Base-by-base conservation (phyloP, 306 rosid genomes). In the Trifolium dubium region DNA sequence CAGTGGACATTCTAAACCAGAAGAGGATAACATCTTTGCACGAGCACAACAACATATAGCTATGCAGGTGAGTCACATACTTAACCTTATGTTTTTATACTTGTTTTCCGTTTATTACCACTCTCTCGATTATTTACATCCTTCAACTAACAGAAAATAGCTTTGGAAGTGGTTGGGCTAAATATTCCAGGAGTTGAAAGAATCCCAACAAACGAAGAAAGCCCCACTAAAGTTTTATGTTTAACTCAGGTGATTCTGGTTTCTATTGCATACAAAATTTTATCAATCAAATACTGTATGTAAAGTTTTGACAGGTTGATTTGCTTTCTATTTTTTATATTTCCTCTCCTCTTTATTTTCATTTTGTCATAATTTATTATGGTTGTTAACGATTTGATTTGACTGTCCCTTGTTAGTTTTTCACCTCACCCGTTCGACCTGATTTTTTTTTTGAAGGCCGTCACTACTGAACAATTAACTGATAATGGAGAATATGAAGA, bases 41-140 rank as follows among this genome's bases (percentile, higher is more conserved):
- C 90, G 79, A 83, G 93, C 93, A 50, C 96, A 90, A 65, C 93
- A 90, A 83, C 92, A 88, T 79, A 87, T 88, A 73, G 89, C 92
- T 39, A 83, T 86, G 82, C 97, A 91, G 86, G 97, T 79, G 70
- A 74, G 77, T 53, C 70, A 34, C 18, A 30, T 32, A 19, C 77
- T 11, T 58, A 28, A 40, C 66, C 40, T 41, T 73, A 39, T 76
- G 4, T 34, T 55, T 67, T 46, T 80, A 23, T 54, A 35, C 15
- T 50, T 71, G 12, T 67, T 46, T 18, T 12, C 15, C 43, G n/a
- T 61, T 64, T 23, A 19, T 9, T 32, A 7, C 18, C 77, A 17
- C 44, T 64, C 23, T 71, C 28, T 71, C 28, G 31, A 60, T 63
- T 72, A 50, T 34, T 49, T 23, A 17, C 10, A 14, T 47, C 56